Percentiles rank a stretch among this genome's conserved stretches.
Evolutionary conservation across 73 alveolate genomes (phyloP).

Genomic region (Paraurostyla sp.): DNA sequence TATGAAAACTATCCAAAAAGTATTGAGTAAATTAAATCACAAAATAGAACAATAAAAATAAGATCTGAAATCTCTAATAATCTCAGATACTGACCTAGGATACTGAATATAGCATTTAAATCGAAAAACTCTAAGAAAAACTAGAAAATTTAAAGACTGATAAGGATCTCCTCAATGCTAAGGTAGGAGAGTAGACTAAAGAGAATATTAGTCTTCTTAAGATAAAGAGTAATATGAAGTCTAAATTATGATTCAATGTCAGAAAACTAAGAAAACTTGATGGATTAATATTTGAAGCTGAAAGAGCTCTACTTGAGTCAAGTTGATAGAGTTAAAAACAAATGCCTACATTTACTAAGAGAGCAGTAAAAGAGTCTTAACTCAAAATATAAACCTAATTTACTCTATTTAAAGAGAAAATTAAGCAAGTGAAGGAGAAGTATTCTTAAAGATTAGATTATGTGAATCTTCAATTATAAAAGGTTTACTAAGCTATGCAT

Average conservation of each 20-base stretch:
- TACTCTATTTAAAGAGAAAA: neutral
- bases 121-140: neutral
- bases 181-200: neutral
- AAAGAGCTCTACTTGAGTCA: slow-evolving; percentile 1
- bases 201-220: neutral
- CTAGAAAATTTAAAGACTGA: neutral
- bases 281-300: neutral
- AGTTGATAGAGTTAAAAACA: slow-evolving; percentile 22
- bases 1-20: neutral
- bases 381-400: neutral
- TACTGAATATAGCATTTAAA: neutral
- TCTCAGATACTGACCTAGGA: neutral
- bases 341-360: neutral
- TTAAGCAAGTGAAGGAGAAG: slow-evolving; percentile 4
- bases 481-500: neutral
- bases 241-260: neutral
- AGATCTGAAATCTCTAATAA: neutral
- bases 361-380: neutral
- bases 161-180: neutral
- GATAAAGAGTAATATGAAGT: neutral
- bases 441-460: neutral
- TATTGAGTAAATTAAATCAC: neutral
- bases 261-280: neutral
- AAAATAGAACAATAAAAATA: neutral
- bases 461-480: neutral